phyloP scores from a whole-genome alignment of 1,284 basidiomycete species.

The Irpex sp. region DNA sequence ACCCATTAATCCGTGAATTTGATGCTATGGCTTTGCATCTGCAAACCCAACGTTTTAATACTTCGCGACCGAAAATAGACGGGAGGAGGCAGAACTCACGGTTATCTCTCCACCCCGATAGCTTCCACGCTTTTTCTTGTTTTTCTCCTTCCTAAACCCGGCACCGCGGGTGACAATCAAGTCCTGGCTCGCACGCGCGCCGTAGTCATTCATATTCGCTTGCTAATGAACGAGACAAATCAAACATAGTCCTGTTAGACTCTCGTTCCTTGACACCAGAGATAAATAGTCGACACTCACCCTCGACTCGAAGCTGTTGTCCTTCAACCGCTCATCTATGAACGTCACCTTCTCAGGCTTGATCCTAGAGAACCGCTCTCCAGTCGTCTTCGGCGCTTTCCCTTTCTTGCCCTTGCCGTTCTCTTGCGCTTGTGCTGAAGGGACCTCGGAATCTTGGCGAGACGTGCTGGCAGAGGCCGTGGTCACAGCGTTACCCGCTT shows the following conservation, averaged over 20 bases:
- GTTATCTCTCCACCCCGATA: slow-evolving; percentile 93
- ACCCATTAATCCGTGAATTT: slow-evolving; percentile 59
- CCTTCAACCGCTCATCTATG: slow-evolving; percentile 57
- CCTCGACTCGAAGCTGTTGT: slow-evolving; percentile 85
- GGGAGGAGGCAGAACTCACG: slow-evolving; percentile 39
- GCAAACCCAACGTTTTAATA: slow-evolving; percentile 11
- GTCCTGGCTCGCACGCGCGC: slow-evolving; percentile 81
- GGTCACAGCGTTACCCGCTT: slow-evolving; percentile 45
- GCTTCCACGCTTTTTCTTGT: slow-evolving; percentile 97
- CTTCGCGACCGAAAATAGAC: background rate
- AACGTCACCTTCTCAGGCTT: slow-evolving; percentile 63
- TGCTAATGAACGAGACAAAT: slow-evolving; percentile 36
- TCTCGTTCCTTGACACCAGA: background rate
- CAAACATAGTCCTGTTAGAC: background rate
- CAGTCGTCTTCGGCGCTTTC: slow-evolving; percentile 6
- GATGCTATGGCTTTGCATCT: slow-evolving; percentile 84
- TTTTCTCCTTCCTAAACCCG: slow-evolving; percentile 98
- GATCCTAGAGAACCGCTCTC: slow-evolving; percentile 74
- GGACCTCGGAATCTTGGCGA: slow-evolving; percentile 6
- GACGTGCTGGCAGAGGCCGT: slow-evolving; percentile 32
- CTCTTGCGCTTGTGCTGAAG: slow-evolving; percentile 23
- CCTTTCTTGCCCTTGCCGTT: slow-evolving; percentile 28
- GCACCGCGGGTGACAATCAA: slow-evolving; percentile 92
- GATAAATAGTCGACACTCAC: slow-evolving; percentile 38
- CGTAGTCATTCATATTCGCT: slow-evolving; percentile 77